These are phyloP conservation scores for Wilcoxina mikolae DNA, from an alignment of 495 filamentous ascomycete genomes.

Conservation along the genomic window DNA sequence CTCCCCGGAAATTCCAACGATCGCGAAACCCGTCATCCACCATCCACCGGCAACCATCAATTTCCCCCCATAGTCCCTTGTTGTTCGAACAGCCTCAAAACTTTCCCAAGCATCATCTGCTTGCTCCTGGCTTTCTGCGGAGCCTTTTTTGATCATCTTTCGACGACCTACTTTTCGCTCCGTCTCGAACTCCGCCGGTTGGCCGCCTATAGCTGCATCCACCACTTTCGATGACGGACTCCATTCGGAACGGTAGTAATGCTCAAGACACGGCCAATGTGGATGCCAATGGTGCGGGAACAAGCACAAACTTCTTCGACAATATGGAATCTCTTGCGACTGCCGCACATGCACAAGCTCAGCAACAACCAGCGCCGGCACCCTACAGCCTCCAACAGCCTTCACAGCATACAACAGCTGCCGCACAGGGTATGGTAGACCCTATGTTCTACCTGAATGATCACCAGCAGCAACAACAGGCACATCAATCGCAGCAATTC, in stretches of 20 bases:
- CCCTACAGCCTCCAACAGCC: constrained; percentile 5
- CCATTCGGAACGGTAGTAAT: constrained; percentile 20
- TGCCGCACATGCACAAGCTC: constrained; percentile 23
- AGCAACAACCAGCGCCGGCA: constrained; percentile 21
- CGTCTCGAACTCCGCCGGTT: constrained; percentile 2
- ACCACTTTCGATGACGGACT: constrained; percentile 19
- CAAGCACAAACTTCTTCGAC: constrained; percentile 22
- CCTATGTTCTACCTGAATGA: constrained; percentile 27
- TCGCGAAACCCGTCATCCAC: neutral
- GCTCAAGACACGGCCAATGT: constrained; percentile 18
- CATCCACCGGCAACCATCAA: neutral
- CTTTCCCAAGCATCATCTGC: neutral
- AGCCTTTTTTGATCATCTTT: constrained; percentile 8
- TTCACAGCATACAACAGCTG: constrained; percentile 8
- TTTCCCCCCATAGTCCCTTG: neutral
- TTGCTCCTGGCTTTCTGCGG: neutral
- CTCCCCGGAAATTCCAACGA: neutral
- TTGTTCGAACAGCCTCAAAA: neutral
- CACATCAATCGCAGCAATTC: constrained; percentile 17
- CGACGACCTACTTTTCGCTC: neutral
- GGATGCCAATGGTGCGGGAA: constrained; percentile 22
- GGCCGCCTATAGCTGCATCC: neutral
- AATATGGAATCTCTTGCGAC: constrained; percentile 27
- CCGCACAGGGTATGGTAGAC: constrained; percentile 18
- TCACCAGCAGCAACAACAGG: constrained; percentile 19